Evolutionary conservation across 1,284 basidiomycete genomes (phyloP).

Genomic region (Papiliotrema nemorosa): DNA sequence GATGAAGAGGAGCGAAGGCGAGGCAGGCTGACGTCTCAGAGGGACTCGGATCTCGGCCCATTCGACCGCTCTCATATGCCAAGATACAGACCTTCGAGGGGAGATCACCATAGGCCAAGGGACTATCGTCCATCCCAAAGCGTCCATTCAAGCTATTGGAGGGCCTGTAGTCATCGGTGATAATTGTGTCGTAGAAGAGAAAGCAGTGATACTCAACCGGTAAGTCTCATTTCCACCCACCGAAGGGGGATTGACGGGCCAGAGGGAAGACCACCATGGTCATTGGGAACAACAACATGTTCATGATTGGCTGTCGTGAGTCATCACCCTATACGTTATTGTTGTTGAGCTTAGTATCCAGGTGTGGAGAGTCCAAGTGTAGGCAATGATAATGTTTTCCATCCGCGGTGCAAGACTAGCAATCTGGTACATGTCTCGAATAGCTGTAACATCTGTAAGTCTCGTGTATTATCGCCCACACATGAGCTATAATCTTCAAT

Average conservation of each 20-base stretch:
- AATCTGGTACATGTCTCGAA: slow-evolving; percentile 71
- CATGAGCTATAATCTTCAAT: too few species aligned
- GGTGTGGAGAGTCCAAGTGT: slow-evolving; percentile 79
- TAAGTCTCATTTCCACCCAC: slow-evolving; percentile 5
- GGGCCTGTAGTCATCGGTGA: slow-evolving; percentile 83
- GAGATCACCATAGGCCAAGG: slow-evolving; percentile 83
- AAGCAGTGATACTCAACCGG: slow-evolving; percentile 74
- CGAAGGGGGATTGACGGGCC: slow-evolving; percentile 1
- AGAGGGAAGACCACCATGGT: slow-evolving; percentile 78
- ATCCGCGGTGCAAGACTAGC: slow-evolving; percentile 72
- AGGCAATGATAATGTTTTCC: slow-evolving; percentile 79
- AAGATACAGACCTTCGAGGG: slow-evolving; percentile 83
- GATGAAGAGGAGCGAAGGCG: too few species aligned
- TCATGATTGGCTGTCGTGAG: slow-evolving; percentile 86
- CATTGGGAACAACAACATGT: slow-evolving; percentile 87
- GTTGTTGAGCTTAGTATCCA: slow-evolving; percentile 37
- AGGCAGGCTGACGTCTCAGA: background rate
- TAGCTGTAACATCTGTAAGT: slow-evolving; percentile 77
- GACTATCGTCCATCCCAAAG: slow-evolving; percentile 89
- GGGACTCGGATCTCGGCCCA: slow-evolving; percentile 60
- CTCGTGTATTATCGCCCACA: slow-evolving; percentile 48
- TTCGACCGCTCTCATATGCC: slow-evolving; percentile 75
- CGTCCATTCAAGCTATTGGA: slow-evolving; percentile 79
- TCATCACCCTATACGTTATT: slow-evolving; percentile 23
- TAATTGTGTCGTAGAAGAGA: slow-evolving; percentile 88